Evolutionary conservation across 2,329 filamentous ascomycete genomes (phyloP).

Genomic region (Pezicula neosporulosa): DNA sequence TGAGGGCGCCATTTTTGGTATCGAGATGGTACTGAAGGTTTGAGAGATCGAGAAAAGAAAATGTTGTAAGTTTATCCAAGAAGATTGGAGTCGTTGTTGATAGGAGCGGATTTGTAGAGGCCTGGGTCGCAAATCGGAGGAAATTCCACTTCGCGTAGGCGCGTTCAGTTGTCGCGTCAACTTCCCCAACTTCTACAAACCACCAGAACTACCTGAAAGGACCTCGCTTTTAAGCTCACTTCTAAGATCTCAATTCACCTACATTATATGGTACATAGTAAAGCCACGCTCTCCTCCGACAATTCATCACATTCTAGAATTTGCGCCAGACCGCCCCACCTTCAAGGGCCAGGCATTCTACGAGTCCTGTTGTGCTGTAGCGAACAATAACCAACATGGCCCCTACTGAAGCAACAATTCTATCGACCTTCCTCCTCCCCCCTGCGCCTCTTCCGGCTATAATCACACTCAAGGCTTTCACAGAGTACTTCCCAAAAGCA

Average conservation of each 20-base stretch:
- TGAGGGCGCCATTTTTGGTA: constrained; percentile 26
- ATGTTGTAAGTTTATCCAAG: not conserved
- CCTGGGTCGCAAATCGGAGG: not conserved
- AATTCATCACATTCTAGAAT: too few relatives aligned
- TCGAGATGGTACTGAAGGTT: not conserved
- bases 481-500: constrained; percentile 60
- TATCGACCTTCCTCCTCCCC: constrained; percentile 74
- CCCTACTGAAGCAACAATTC: constrained; percentile 70
- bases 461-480: constrained; percentile 72
- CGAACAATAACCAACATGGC: constrained; percentile 49
- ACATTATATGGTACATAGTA: too few relatives aligned
- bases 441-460: constrained; percentile 72
- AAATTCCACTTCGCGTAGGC: too few relatives aligned
- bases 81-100: not conserved
- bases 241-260: too few relatives aligned
- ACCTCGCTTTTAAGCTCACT: too few relatives aligned
- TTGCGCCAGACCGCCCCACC: not conserved
- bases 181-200: too few relatives aligned
- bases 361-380: not conserved
- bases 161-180: too few relatives aligned
- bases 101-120: not conserved
- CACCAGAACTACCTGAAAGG: too few relatives aligned
- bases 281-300: too few relatives aligned
- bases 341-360: not conserved
- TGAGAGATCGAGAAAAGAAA: not conserved